A percentile compares a stretch with the other conserved stretches of the same genome.
Conservation (phyloP, 441 rosid genomes). For the Capsella rubella region DNA sequence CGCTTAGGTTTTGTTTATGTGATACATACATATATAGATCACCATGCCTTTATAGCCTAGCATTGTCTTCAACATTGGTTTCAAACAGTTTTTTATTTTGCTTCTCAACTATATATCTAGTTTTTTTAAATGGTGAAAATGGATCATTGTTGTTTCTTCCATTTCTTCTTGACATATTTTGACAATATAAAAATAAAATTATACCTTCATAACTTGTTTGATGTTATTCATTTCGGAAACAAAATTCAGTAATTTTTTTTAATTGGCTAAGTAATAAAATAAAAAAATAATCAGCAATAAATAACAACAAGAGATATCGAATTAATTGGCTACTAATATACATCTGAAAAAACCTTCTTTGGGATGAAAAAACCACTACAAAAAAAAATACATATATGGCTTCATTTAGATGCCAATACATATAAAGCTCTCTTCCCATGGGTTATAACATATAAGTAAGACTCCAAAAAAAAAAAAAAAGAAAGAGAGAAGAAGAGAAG, state of each 20-base stretch:
- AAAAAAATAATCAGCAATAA: slow-evolving; percentile 5
- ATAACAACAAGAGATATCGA: slow-evolving; percentile 16
- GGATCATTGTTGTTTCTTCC: slow-evolving; percentile 6
- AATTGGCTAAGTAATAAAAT: neutral
- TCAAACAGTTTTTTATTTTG: neutral
- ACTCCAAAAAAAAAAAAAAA: slow-evolving; percentile 22
- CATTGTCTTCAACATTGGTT: neutral
- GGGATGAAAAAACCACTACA: slow-evolving; percentile 28
- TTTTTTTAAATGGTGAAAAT: slow-evolving; percentile 4
- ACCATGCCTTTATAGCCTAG: neutral
- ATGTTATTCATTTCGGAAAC: neutral
- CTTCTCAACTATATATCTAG: neutral
- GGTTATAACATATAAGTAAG: slow-evolving; percentile 26
- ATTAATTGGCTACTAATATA: slow-evolving; percentile 21
- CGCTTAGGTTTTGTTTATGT: neutral
- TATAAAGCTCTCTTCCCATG: slow-evolving; percentile 36
- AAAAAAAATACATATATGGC: slow-evolving; percentile 25
- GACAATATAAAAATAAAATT: neutral
- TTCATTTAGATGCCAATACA: slow-evolving; percentile 35
- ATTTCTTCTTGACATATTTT: neutral
- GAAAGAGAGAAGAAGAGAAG: neutral
- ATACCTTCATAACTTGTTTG: neutral
- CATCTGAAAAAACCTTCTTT: slow-evolving; percentile 31
- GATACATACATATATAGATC: neutral
- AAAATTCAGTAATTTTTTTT: neutral